These are phyloP conservation scores for Cystobasidiaceae sp. DNA, from an alignment of 1,284 basidiomycete genomes.

Conservation along the genomic window DNA sequence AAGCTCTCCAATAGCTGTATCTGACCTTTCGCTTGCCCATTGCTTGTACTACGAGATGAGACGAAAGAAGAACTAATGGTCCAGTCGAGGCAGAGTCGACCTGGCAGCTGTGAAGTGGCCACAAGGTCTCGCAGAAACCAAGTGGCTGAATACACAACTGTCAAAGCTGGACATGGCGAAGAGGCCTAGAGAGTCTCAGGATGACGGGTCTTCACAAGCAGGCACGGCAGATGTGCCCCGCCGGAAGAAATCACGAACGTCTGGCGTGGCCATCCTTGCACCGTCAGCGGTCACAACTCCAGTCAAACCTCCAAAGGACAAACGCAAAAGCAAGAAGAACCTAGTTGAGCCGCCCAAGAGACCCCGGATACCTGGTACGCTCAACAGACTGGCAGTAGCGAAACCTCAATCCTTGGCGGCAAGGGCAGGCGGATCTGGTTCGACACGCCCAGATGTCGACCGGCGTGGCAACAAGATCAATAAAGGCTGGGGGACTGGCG, in stretches of 20 bases:
- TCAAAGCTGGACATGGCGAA: background rate
- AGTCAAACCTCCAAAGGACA: background rate
- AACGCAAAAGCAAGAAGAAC: background rate
- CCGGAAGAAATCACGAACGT: background rate
- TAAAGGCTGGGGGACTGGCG: conserved; percentile 29
- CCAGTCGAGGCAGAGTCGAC: background rate
- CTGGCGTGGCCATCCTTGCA: background rate
- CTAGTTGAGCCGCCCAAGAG: conserved; percentile 20
- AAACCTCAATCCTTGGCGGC: conserved; percentile 4
- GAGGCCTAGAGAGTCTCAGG: conserved; percentile 8
- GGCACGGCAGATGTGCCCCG: background rate
- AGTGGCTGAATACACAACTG: too few species aligned
- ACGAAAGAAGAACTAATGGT: background rate
- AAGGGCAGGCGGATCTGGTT: conserved; percentile 12
- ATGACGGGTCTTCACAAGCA: conserved; percentile 2
- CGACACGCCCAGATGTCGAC: conserved; percentile 15
- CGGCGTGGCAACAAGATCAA: conserved; percentile 30
- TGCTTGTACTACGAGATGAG: background rate
- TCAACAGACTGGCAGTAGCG: conserved; percentile 24
- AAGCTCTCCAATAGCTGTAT: too few species aligned
- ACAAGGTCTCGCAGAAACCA: too few species aligned
- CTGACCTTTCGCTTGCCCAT: conserved; percentile 25
- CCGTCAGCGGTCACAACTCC: background rate
- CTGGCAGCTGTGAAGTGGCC: too few species aligned
- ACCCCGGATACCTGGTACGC: background rate